Evolutionary conservation across 129 eudicot genomes (phyloP), one percentile per base, ranked within the genome.

Genomic region (Silybum marianum): DNA sequence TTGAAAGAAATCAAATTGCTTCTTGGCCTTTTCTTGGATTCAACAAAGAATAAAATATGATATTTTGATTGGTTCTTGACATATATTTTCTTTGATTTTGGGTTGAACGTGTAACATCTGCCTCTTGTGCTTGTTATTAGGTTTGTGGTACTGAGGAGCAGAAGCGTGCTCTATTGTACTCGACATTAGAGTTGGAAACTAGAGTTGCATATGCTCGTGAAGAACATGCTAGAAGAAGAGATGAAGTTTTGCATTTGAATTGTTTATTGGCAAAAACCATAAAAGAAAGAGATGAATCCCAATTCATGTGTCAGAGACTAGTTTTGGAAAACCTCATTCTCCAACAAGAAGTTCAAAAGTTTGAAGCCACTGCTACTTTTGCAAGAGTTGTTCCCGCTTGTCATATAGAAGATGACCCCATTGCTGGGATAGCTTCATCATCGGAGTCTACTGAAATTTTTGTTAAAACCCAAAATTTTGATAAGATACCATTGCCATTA

Each of bases 221-320:
- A 7, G 92, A 90, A 54, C 82, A 84, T 46, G 78, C 90, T 32
- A 86, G 83, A 68, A 90, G 85, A 84, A 90, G 73, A 34, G 95
- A 88, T 25, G 92, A 88, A 70, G 39, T 88, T 8, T 7, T 88
- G 77, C 88, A 86, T 10, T 84, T 88, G 48, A 87, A 88, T 39
- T 76, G 9, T 54, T 67, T 88, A 32, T 67, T 90, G 30, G 42
- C 87, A 23, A 82, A 66, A 26, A 70, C 84, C 34, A 77, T 84
- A 30, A 81, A 87, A 71, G 95, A 90, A 32, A 88, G 85, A 74
- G 92, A 90, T 58, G 92, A 88, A 38, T 84, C 84, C 32, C 75
- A 73, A 40, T 70, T 78, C 3, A 86, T 84, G 85, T 86, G 86
- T 77, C 90, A 84, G 13, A 82, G 42, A 14, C 74, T 90, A 9